A percentile compares a stretch with the other conserved stretches of the same genome.
phyloP scores from a whole-genome alignment of 164 flowering plant species.

The Cinnamomum micranthum region DNA sequence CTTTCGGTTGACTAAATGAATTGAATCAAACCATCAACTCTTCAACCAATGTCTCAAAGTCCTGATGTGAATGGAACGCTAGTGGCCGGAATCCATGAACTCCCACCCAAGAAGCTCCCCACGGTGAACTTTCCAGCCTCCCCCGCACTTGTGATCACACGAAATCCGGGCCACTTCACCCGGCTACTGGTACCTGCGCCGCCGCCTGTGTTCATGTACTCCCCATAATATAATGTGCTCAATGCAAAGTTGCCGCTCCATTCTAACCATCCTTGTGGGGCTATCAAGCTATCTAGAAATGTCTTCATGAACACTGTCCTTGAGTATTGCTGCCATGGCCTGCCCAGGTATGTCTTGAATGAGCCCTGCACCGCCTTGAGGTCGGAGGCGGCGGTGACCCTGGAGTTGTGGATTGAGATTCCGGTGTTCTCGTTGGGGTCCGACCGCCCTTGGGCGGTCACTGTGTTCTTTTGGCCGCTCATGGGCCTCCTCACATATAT shows the following conservation, averaged over 20 bases:
- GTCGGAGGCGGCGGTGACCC: conserved; percentile 6
- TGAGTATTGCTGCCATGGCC: conserved; percentile 7
- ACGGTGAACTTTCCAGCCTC: conserved; percentile 25
- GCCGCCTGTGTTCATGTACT: not conserved
- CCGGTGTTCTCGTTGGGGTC: conserved; percentile 10
- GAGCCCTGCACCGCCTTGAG: not conserved
- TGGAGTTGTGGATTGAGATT: conserved; percentile 4
- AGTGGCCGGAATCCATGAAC: conserved; percentile 29
- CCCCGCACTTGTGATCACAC: conserved; percentile 7
- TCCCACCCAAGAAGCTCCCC: conserved; percentile 23
- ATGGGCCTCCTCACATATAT: conserved; percentile 37
- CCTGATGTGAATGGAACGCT: conserved; percentile 21
- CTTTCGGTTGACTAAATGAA: too few species aligned
- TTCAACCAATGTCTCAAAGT: not conserved
- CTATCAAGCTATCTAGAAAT: not conserved
- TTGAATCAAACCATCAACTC: not conserved
- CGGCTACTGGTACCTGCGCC: not conserved
- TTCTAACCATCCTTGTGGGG: not conserved
- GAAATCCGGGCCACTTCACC: conserved; percentile 4
- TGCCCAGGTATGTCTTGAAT: conserved; percentile 3
- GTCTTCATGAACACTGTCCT: conserved; percentile 8
- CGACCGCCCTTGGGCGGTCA: conserved; percentile 36
- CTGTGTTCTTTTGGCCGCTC: conserved; percentile 29
- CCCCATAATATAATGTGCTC: conserved; percentile 2
- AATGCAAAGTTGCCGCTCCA: conserved; percentile 7